These are phyloP conservation scores for Neocucurbitaria cava DNA, from an alignment of 2,329 filamentous ascomycete genomes.

Conservation along the genomic window DNA sequence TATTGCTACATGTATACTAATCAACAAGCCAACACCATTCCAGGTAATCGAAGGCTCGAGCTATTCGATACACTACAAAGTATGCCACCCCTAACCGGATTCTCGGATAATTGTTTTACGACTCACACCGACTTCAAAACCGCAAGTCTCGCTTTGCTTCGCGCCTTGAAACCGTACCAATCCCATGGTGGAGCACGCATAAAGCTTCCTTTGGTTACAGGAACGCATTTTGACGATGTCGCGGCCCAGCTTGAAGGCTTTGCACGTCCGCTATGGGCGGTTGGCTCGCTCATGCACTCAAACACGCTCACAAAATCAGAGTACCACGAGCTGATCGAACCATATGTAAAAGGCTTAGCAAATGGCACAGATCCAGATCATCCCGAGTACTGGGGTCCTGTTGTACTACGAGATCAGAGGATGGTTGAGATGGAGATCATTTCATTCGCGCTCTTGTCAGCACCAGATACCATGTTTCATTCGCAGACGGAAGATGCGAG, in stretches of 20 bases:
- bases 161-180: constrained; percentile 37
- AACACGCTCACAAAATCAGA: constrained; percentile 19
- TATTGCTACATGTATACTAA: background rate
- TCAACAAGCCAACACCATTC: no score
- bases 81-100: constrained; percentile 39
- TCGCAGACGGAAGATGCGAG: constrained; percentile 39
- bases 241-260: constrained; percentile 46
- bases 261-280: constrained; percentile 42
- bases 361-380: constrained; percentile 46
- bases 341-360: constrained; percentile 40
- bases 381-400: constrained; percentile 57
- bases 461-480: constrained; percentile 50
- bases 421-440: constrained; percentile 64
- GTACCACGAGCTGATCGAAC: constrained; percentile 25
- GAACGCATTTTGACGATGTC: constrained; percentile 46
- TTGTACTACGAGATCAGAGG: constrained; percentile 57
- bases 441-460: constrained; percentile 56
- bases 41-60: no score
- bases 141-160: constrained; percentile 32
- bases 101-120: constrained; percentile 38
- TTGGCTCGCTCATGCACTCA: constrained; percentile 38
- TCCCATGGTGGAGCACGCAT: constrained; percentile 42
- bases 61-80: background rate
- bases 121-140: constrained; percentile 32
- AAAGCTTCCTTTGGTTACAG: constrained; percentile 37